phyloP scores from a whole-genome alignment of 1,284 basidiomycete genomes.

The Cryptococcus sp. region DNA sequence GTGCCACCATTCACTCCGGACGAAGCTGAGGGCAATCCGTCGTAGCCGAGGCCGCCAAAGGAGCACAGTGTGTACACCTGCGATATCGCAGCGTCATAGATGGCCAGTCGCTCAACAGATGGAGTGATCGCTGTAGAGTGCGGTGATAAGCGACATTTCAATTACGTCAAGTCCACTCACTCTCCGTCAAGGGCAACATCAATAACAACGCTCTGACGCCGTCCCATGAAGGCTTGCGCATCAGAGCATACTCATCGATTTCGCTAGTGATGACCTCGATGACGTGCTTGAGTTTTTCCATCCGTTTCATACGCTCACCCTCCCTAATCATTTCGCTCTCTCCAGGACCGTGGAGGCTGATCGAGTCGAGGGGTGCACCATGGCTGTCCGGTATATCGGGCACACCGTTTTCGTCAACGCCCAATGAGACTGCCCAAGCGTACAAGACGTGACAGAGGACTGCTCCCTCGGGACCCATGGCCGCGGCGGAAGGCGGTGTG shows the following conservation, averaged over 20 bases:
- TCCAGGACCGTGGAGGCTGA: constrained; percentile 24
- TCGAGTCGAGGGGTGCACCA: constrained; percentile 16
- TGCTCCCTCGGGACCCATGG: constrained; percentile 59
- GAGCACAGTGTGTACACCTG: constrained; percentile 73
- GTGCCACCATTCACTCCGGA: constrained; percentile 33
- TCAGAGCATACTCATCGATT: constrained; percentile 72
- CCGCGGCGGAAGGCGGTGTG: constrained; percentile 58
- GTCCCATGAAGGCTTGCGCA: constrained; percentile 82
- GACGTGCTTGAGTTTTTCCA: constrained; percentile 60
- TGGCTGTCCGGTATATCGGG: constrained; percentile 42
- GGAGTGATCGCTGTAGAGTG: constrained; percentile 55
- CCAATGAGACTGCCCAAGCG: constrained; percentile 82
- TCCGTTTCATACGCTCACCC: constrained; percentile 51
- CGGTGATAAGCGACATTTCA: background rate
- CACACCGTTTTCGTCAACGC: constrained; percentile 73
- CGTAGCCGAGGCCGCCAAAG: constrained; percentile 57
- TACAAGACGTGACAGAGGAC: constrained; percentile 62
- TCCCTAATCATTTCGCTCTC: constrained; percentile 49
- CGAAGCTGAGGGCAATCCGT: constrained; percentile 56
- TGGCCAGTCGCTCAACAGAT: constrained; percentile 61
- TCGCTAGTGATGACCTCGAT: constrained; percentile 71
- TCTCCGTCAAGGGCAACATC: constrained; percentile 75
- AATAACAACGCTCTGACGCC: constrained; percentile 76
- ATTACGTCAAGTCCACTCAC: constrained; percentile 55
- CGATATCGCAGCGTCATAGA: constrained; percentile 65